Evolutionary conservation across 139 green algal species (phyloP), one percentile per base, ranked within the genome.

Genomic region (Ettlia oleoabundans): DNA sequence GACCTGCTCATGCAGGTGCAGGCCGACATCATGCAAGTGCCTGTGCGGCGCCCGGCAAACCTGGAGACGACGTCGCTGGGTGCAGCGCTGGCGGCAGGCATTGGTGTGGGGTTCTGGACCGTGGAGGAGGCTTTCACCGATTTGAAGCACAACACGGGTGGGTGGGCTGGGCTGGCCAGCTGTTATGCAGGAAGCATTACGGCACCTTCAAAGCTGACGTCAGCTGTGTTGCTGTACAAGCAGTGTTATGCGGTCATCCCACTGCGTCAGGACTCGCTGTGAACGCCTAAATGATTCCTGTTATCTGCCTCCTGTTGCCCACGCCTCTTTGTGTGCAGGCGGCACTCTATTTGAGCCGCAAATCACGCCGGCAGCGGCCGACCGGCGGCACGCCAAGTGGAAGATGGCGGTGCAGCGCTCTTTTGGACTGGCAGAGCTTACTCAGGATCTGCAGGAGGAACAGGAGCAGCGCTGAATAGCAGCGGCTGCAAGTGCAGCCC

Each of bases 1-100:
- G 71, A 93, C 83, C 76, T 98, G 43, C 90, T 99, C 15, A 97
- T 99, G 94, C 96, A 99, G 92, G 55, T 87, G 82, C 95, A 98
- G 87, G 94, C 94, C 15, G 93, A 97, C 87, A 67, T 94, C 8
- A 78, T 96, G 43, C 93, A 97, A 68, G 78, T 95, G 7, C 83
- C 85, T 0, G 95, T 99, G 32, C 33, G 89, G 63, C 87, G 96
- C 24, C 97, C 97, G 6, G 80, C 73, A 4, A 88, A 98, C 83
- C 90, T 94, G 41, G 97, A 99, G 90, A 98, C 96, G 15, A 99
- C 97, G 0, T 91, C 89, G 0, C 79, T 97, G 71, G 97, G 97
- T 6, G 97, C 97, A 10, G 96, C 96, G 5, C 88, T 97, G 47
- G 96, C 97, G 6, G 96, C 97, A 26, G 96, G 95, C 15, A 86